Evolutionary conservation across 768 basidiomycete genomes (phyloP), one percentile per base, ranked within the genome.

Genomic region (Ramaria sp.): DNA sequence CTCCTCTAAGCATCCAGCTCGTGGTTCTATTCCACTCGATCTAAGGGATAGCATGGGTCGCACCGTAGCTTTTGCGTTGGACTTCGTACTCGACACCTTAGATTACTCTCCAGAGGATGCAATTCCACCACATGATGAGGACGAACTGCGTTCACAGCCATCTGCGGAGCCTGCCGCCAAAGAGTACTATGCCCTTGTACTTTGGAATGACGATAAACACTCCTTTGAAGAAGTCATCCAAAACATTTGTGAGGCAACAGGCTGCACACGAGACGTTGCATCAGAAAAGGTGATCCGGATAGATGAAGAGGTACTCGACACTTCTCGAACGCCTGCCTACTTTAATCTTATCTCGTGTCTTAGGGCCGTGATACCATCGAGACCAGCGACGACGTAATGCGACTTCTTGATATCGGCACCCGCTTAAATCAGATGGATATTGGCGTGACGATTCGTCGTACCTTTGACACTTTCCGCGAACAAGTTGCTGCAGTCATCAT

Each of bases 151-250:
- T 10, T 70, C 83, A 12, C 85, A 91, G 64, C 81, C 85, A 9
- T 83, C 86, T 0, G 82, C 80, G 6, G 88, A 91, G 62, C 86
- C 88, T 10, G 81, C 86, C 77, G 78, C 79, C 73, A 84, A 83
- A 60, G 88, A 91, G 62, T 78, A 83, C 54, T 91, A 84, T 63
- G 84, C 86, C 45, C 77, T 97, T 57, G 75, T 95, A 27, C 70
- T 98, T 4, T 97, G 93, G 93, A 93, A 94, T 71, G 94, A 96
- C 69, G 96, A 99, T 69, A 95, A 94, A 63, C 96, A 97, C 69
- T 92, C 91, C 0, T 88, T 86, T 63, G 84, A 86, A 51, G 92
- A 98, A 65, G 84, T 96, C 54, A 85, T 86, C 60, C 78, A 81
- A 59, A 77, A 91, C 42, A 70, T 90, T 6, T 74, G 76, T 57